Base-by-base conservation (phyloP, 768 basidiomycete genomes). In the Collybiopsis luxurians region DNA sequence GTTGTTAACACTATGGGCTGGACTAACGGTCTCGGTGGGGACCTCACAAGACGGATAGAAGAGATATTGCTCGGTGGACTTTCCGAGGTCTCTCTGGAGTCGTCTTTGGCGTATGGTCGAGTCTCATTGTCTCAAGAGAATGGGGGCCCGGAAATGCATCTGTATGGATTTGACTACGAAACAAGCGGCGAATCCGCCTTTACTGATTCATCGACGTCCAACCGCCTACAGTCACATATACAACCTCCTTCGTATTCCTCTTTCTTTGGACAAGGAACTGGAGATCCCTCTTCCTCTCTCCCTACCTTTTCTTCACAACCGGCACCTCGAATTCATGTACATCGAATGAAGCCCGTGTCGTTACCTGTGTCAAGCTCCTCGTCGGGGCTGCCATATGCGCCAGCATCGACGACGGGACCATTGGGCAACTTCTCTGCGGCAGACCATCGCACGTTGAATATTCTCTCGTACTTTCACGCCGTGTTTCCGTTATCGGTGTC, bases 1-100 rank as follows among this genome's bases (percentile, higher is more conserved):
- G 83, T 98, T 15, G 82, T 98, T 52, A 99, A 98, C 67, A 98
- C 92, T 0, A 95, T 96, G 85, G 96, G 96, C 2, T 99, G 96
- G 96, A 82, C 82, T 4, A 98, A 95, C 68, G 96, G 96, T 6
- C 82, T 97, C 2, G 96, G 96, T 2, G 87, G 84, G 15, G 91
- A 96, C 63, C 72, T 98, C 11, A 81, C 84, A 2, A 67, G 67
- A 13, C 81, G 81, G 59, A 87, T 99, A 47, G 87, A 95, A 62
- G 80, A 80, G 10, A 71, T 85, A 31, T 72, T 84, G 7, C 4
- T 51, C 5, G 50, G 38, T 51, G 21, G 34, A 23, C 36, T 51
- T 26, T n/a, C 36, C 23, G 7, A 36, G 50, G 21, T 40, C 13
- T 51, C 50, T 15, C 34, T 39, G 11, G 50, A 51, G 36, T 19